Conservation (phyloP, 2,329 filamentous ascomycete species). For the Penicillium hesseltinei region DNA sequence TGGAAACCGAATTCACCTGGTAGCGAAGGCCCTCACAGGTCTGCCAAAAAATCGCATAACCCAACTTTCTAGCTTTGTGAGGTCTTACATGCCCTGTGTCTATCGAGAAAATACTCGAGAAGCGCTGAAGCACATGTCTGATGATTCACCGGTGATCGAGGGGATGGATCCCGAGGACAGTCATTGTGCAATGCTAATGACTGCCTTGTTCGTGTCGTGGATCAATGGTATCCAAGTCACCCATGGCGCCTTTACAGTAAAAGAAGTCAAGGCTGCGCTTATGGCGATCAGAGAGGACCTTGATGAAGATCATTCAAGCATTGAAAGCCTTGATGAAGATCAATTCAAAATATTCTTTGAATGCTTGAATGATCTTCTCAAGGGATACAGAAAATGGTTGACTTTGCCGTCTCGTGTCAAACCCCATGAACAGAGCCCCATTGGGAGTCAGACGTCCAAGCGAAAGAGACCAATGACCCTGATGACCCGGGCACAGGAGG, state of each 20-base stretch:
- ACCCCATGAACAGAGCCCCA: neutral
- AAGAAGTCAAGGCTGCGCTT: neutral
- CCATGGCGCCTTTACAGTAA: neutral
- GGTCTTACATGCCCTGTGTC: neutral
- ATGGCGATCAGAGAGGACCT: neutral
- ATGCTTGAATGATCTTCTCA: neutral
- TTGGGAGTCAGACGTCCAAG: no score
- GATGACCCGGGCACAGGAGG: no score
- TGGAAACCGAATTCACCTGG: neutral
- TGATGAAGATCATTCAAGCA: neutral
- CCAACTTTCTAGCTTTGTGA: neutral
- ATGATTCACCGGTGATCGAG: neutral
- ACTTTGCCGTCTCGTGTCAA: neutral
- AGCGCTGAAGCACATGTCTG: neutral
- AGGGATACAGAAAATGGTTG: neutral
- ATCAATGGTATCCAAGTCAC: neutral
- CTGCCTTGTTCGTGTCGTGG: neutral
- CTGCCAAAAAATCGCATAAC: neutral
- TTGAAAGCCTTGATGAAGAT: neutral
- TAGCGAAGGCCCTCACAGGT: neutral
- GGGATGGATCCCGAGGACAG: neutral
- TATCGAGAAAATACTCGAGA: neutral
- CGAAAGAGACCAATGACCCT: no score
- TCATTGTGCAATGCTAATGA: neutral
- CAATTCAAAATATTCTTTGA: neutral